phyloP scores from a whole-genome alignment of 2,329 filamentous ascomycete genomes.

The Moelleriella libera region DNA sequence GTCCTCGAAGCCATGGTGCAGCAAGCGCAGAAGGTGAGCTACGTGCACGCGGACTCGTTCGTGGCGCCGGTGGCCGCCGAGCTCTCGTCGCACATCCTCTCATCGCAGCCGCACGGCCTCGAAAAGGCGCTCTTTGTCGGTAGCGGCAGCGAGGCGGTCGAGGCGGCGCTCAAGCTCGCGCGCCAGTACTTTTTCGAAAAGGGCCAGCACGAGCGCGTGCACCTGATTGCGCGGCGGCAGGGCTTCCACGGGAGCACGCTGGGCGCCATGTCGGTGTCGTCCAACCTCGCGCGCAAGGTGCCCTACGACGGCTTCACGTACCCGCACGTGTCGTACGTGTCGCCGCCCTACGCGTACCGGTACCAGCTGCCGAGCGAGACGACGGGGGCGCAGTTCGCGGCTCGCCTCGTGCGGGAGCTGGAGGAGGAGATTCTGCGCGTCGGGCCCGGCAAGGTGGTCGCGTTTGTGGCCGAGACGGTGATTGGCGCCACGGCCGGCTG shows the following conservation, averaged over 20 bases:
- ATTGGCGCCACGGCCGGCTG: conserved; percentile 35
- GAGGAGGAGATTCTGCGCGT: conserved; percentile 31
- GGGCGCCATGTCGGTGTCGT: conserved; percentile 26
- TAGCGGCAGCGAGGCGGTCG: conserved; percentile 21
- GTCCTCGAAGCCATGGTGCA: conserved; percentile 39
- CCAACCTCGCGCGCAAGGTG: conserved; percentile 11
- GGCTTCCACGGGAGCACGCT: conserved; percentile 37
- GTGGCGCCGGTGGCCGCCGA: conserved; percentile 13
- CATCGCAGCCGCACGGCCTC: conserved; percentile 8
- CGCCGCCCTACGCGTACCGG: conserved; percentile 7
- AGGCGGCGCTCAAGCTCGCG: conserved; percentile 32
- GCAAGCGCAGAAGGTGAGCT: conserved; percentile 31
- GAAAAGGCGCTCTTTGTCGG: conserved; percentile 12
- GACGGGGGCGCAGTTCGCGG: conserved; percentile 23
- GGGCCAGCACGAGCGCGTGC: conserved; percentile 18
- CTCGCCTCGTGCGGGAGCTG: conserved; percentile 25
- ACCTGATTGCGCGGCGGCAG: conserved; percentile 28
- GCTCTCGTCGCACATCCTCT: conserved; percentile 13
- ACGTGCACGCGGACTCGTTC: conserved; percentile 13
- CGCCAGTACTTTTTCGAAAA: conserved; percentile 31
- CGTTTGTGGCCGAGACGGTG: conserved; percentile 36
- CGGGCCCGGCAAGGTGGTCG: conserved; percentile 29
- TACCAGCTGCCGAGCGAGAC: conserved; percentile 11
- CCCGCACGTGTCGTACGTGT: conserved; percentile 13
- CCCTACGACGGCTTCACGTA: conserved; percentile 13